Conservation (phyloP, 495 filamentous ascomycete species). For the Entonaema liquescens region DNA sequence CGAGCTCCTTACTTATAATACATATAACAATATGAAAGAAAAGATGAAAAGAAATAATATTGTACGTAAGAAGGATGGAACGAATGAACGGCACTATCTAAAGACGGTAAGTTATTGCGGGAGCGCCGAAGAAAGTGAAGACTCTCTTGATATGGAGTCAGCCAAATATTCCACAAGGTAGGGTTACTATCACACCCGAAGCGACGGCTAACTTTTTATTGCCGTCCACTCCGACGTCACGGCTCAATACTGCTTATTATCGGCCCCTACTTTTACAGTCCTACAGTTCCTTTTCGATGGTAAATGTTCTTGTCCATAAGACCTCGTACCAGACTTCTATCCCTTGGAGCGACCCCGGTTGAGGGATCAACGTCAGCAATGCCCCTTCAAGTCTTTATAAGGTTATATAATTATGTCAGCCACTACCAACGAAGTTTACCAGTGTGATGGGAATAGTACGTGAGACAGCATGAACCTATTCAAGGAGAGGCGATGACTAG, state of each 20-base stretch:
- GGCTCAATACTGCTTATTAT: not conserved
- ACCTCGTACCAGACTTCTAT: not conserved
- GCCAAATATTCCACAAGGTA: not conserved
- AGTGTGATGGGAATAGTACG: constrained; percentile 12
- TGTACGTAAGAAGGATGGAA: not conserved
- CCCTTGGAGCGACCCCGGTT: not conserved
- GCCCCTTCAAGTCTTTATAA: constrained; percentile 4
- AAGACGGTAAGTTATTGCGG: not conserved
- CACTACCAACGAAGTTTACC: not conserved
- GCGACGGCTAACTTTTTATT: not conserved
- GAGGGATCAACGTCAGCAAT: constrained; percentile 28
- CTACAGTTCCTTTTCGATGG: not conserved
- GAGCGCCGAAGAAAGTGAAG: not conserved
- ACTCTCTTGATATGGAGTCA: not conserved
- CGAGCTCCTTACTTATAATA: not conserved
- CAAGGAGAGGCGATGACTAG: constrained; percentile 20
- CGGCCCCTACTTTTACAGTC: not conserved
- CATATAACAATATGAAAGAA: not conserved
- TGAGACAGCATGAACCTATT: constrained; percentile 19
- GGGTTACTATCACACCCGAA: constrained; percentile 7
- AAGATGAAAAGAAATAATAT: not conserved
- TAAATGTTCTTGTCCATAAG: not conserved
- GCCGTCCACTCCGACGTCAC: not conserved
- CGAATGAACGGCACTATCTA: not conserved
- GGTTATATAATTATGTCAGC: constrained; percentile 29